Evolutionary conservation across 495 filamentous ascomycete species (phyloP).

Genomic region (Penicillium pancosmium): DNA sequence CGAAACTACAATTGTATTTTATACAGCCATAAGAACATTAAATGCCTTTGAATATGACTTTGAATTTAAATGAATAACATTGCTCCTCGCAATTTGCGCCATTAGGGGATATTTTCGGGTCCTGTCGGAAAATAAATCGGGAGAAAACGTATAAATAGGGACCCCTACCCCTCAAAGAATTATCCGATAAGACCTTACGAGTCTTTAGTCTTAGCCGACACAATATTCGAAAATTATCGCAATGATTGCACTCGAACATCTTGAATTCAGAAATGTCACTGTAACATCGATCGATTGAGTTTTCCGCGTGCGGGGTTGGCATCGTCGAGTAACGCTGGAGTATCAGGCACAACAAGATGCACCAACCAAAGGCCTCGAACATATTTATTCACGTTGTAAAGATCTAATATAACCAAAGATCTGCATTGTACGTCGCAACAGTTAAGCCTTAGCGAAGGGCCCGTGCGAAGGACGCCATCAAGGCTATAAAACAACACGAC

Average conservation of each 20-base stretch:
- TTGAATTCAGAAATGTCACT: constrained; percentile 7
- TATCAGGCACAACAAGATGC: neutral
- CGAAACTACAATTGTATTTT: too few relatives aligned
- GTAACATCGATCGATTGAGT: constrained; percentile 7
- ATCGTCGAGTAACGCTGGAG: neutral
- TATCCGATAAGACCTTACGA: too few relatives aligned
- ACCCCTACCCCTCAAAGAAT: too few relatives aligned
- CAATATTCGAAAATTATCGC: too few relatives aligned
- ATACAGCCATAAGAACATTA: neutral
- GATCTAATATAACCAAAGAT: neutral
- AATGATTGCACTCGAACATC: neutral
- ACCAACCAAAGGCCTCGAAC: constrained; percentile 4
- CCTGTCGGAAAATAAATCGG: too few relatives aligned
- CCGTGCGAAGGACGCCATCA: neutral
- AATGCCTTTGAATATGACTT: neutral
- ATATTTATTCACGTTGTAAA: neutral
- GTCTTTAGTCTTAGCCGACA: too few relatives aligned
- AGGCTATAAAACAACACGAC: neutral
- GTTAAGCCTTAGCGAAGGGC: constrained; percentile 9
- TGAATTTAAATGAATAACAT: neutral
- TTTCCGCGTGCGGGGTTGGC: constrained; percentile 13
- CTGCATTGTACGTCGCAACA: constrained; percentile 1
- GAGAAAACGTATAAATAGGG: too few relatives aligned
- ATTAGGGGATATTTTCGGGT: neutral
- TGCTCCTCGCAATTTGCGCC: neutral